Evolutionary conservation across 768 basidiomycete species (phyloP).

Genomic region (Rhodotorula taiwanensis): DNA sequence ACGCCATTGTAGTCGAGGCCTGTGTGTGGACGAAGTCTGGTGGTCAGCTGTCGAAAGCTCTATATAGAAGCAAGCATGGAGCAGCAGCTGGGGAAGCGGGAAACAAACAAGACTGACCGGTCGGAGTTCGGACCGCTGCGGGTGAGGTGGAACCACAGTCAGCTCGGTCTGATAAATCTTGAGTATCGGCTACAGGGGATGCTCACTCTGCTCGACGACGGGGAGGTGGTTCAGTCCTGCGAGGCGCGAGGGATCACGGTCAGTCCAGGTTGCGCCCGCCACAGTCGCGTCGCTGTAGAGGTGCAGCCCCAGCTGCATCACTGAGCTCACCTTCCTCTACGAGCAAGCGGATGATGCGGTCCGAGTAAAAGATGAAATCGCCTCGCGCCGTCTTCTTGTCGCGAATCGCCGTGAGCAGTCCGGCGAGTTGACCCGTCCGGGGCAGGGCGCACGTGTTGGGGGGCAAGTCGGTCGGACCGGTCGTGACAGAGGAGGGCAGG

Average conservation of each 20-base stretch:
- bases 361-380: conserved; percentile 93
- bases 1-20: conserved; percentile 82
- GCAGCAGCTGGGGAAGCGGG: conserved; percentile 12
- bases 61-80: too few relatives aligned
- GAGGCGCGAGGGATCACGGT: too few relatives aligned
- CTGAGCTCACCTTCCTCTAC: conserved; percentile 50
- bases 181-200: too few relatives aligned
- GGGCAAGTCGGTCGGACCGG: conserved; percentile 49
- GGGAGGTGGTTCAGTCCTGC: conserved; percentile 83
- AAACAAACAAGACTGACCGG: conserved; percentile 49
- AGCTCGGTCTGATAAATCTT: neutral
- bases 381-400: conserved; percentile 75
- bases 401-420: conserved; percentile 58
- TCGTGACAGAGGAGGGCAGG: neutral
- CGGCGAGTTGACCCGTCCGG: conserved; percentile 87
- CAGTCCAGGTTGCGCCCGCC: too few relatives aligned
- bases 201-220: conserved; percentile 60
- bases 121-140: conserved; percentile 64
- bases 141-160: neutral
- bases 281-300: neutral
- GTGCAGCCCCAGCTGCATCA: neutral
- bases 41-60: conserved; percentile 15
- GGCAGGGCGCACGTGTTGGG: conserved; percentile 81
- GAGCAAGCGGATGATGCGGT: conserved; percentile 63
- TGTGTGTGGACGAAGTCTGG: conserved; percentile 44